Base-by-base conservation (phyloP, 2,329 filamentous ascomycete genomes). In the Diaporthe vexans region DNA sequence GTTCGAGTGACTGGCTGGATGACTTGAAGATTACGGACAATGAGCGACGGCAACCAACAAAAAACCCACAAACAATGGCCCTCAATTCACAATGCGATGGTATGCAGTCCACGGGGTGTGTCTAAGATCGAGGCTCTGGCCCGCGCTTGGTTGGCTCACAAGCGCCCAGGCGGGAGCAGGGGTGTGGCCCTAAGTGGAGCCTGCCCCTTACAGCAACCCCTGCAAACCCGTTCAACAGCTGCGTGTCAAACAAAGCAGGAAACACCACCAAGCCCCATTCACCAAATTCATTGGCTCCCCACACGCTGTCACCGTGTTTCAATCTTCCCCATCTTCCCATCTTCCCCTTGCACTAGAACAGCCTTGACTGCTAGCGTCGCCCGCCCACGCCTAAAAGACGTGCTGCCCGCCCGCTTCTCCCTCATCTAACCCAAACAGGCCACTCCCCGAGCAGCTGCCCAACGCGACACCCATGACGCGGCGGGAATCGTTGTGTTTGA, bases 291-390 rank as follows among this genome's bases (percentile, higher is more conserved):
- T 67, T 67, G 63, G 63, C 48, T 67, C 63, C 63, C 63, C 63
- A 67, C 63, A 67, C 46, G 43, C 63, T 67, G 63, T 67, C 63
- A 67, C 63, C 29, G 13, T 67, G 63, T 67, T 67, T 67, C 63
- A 67, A 67, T 35, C 43, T 33, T 33, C 61, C 61, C 61, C 5
- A 1, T 7, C 29, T 3, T 5, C 29, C 29, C 29, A 33, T 33
- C 29, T 5, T 33, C 35, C 35, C 43, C 43, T 48, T 35, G 61
- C 43, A 37, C 43, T 51, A 51, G 61, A 51, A 33, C 29, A 5
- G 24, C 61, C 19, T 35, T 35, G 43, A 51, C 26, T 51, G 11
- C 43, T 24, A 51, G 61, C 61, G 43, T 51, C 15, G 43, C 43
- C 61, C 61, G 29, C 26, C 61, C 29, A 51, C 11, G 46, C 43